These are phyloP conservation scores for Kodamaea derodonti DNA, from an alignment of 1,139 yeast species.

Conservation along the genomic window DNA sequence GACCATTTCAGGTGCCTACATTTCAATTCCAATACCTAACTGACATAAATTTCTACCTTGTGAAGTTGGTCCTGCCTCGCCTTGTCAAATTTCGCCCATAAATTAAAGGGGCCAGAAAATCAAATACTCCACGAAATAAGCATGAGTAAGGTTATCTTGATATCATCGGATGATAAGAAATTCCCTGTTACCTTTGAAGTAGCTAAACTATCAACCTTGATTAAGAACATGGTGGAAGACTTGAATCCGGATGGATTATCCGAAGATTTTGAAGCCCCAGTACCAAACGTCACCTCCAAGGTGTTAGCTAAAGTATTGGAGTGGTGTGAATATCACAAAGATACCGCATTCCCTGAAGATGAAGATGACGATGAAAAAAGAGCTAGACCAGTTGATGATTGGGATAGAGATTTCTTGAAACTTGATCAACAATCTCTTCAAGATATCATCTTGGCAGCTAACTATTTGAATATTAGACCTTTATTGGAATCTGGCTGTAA, in stretches of 20 bases:
- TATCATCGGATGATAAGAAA: constrained; percentile 69
- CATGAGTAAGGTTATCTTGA: constrained; percentile 47
- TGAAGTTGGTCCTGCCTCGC: too few relatives aligned
- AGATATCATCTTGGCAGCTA: constrained; percentile 93
- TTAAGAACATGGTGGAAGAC: constrained; percentile 88
- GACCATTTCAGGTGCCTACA: too few relatives aligned
- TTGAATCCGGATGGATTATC: constrained; percentile 58
- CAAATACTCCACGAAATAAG: too few relatives aligned
- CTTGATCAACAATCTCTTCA: constrained; percentile 98
- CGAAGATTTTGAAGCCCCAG: constrained; percentile 78
- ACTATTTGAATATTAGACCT: constrained; percentile 89
- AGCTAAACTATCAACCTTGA: constrained; percentile 82
- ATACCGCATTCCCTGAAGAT: constrained; percentile 67
- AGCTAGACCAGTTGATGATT: constrained; percentile 80
- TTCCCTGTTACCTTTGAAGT: constrained; percentile 75
- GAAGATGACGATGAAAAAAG: constrained; percentile 73
- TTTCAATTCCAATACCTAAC: too few relatives aligned
- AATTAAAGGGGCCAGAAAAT: too few relatives aligned
- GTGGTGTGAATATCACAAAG: constrained; percentile 96
- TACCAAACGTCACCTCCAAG: constrained; percentile 82
- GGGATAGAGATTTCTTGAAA: constrained; percentile 93
- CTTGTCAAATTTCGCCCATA: too few relatives aligned
- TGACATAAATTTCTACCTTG: too few relatives aligned
- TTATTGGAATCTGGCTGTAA: constrained; percentile 93
- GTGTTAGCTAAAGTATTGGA: constrained; percentile 89